Conservation (phyloP, 352 stramenopile species). For the Phytophthora agathidicida region DNA sequence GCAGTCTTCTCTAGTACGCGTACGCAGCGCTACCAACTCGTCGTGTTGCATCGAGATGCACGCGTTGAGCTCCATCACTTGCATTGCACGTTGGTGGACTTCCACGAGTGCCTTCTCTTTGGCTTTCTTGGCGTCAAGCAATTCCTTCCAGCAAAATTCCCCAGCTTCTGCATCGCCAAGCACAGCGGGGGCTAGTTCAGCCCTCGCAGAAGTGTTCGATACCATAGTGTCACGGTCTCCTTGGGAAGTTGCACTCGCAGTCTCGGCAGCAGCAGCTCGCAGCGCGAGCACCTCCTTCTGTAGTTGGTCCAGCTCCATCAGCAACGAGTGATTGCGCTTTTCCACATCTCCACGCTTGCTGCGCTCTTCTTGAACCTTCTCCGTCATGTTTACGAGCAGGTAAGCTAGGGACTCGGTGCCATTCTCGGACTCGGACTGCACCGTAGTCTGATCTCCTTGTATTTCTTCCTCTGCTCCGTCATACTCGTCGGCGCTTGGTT, state of each 20-base stretch:
- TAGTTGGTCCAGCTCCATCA: slow-evolving; percentile 74
- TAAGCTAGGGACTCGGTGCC: slow-evolving; percentile 48
- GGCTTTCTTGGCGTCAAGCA: slow-evolving; percentile 56
- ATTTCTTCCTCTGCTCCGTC: slow-evolving; percentile 8
- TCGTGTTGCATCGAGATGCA: slow-evolving; percentile 83
- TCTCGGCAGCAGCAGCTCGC: slow-evolving; percentile 39
- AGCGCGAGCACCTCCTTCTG: slow-evolving; percentile 66
- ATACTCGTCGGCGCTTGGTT: slow-evolving; percentile 15
- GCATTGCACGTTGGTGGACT: slow-evolving; percentile 56
- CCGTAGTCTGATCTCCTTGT: background rate
- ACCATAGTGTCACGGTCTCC: background rate
- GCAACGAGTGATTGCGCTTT: slow-evolving; percentile 67
- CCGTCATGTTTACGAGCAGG: slow-evolving; percentile 68
- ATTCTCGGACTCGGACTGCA: background rate
- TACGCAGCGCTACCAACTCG: slow-evolving; percentile 60
- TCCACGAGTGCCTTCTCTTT: slow-evolving; percentile 67
- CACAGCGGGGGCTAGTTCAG: slow-evolving; percentile 15
- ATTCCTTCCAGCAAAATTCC: slow-evolving; percentile 62
- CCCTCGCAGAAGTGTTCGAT: slow-evolving; percentile 5
- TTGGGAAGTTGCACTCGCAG: slow-evolving; percentile 3
- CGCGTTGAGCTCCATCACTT: slow-evolving; percentile 74
- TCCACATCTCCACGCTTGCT: slow-evolving; percentile 54
- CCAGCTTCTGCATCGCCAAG: slow-evolving; percentile 31
- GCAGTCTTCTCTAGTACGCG: slow-evolving; percentile 41
- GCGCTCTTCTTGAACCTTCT: slow-evolving; percentile 66